These are phyloP conservation scores for Amaranthus palmeri DNA, from an alignment of 148 eudicot species.

Conservation along the genomic window DNA sequence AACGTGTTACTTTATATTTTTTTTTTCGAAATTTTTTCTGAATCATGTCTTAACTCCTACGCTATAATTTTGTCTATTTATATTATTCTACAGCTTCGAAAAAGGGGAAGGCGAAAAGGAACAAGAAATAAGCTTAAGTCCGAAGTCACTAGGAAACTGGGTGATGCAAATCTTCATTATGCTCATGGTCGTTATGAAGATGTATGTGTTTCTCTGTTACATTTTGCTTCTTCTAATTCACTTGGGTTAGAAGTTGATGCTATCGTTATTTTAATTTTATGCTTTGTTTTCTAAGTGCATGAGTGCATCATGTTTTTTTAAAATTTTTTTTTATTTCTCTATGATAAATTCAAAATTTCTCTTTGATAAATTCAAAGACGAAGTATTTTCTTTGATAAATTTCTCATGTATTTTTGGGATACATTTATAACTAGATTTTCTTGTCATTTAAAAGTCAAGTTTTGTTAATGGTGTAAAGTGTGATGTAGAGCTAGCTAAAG, in stretches of 20 bases:
- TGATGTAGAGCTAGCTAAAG: no score
- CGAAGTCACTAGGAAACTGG: slow-evolving; percentile 66
- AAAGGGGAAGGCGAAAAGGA: slow-evolving; percentile 81
- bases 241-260: neutral
- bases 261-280: no score
- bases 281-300: no score
- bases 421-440: neutral
- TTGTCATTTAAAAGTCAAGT: neutral
- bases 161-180: slow-evolving; percentile 82
- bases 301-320: no score
- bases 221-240: slow-evolving; percentile 5
- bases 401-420: neutral
- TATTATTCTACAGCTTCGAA: slow-evolving; percentile 38
- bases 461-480: no score
- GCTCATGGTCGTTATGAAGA: slow-evolving; percentile 72
- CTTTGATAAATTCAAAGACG: neutral
- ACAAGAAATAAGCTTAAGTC: slow-evolving; percentile 61
- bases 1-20: no score
- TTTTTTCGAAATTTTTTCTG: no score
- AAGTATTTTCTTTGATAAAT: neutral
- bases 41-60: no score
- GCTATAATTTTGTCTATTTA: neutral
- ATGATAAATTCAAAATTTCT: no score
- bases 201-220: slow-evolving; percentile 36
- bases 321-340: no score